Conservation (phyloP, 805 yeast species). For the Candida koratica region DNA sequence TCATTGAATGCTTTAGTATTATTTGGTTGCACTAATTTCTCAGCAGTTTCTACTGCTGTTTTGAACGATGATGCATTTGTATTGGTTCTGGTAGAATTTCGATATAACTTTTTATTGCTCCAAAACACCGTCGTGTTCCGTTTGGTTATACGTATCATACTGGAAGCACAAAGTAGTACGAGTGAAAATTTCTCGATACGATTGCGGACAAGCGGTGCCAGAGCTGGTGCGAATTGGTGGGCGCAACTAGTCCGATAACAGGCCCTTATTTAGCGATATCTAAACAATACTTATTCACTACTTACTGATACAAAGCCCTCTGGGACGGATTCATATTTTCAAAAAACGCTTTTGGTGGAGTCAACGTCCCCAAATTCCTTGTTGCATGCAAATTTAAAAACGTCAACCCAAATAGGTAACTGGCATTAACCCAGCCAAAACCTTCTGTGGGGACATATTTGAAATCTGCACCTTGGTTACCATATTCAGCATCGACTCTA, state of each 20-base stretch:
- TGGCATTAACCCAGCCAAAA: slow-evolving; percentile 97
- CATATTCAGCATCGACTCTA: slow-evolving; percentile 91
- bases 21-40: slow-evolving; percentile 64
- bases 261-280: too few relatives aligned
- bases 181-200: too few relatives aligned
- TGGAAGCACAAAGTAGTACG: too few relatives aligned
- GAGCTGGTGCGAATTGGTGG: too few relatives aligned
- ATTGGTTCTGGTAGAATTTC: background rate
- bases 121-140: slow-evolving; percentile 1
- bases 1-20: slow-evolving; percentile 52
- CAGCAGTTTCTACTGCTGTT: slow-evolving; percentile 70
- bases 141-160: slow-evolving; percentile 3
- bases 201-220: too few relatives aligned
- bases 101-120: background rate
- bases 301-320: slow-evolving; percentile 19
- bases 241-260: too few relatives aligned
- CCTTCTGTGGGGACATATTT: slow-evolving; percentile 95
- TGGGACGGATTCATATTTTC: slow-evolving; percentile 42
- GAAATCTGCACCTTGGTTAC: slow-evolving; percentile 91
- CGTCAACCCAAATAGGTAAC: slow-evolving; percentile 69
- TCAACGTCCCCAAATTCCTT: slow-evolving; percentile 75
- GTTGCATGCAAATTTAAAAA: slow-evolving; percentile 61
- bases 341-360: slow-evolving; percentile 67
- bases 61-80: slow-evolving; percentile 20
- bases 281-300: background rate